These are phyloP conservation scores for Agastache rugosa DNA, from an alignment of 257 asterid genomes.

Conservation along the genomic window DNA sequence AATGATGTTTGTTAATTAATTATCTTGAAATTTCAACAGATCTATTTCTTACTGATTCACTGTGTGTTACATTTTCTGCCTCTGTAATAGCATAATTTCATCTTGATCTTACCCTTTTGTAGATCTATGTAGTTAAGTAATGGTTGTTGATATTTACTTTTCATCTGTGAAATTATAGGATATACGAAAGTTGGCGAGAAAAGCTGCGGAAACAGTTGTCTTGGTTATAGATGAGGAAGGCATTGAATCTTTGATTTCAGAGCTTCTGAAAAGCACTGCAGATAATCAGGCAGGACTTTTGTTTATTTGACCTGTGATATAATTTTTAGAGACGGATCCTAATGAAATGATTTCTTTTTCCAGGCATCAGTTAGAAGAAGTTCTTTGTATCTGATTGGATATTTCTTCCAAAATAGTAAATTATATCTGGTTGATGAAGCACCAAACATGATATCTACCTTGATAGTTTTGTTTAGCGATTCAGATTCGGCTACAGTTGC, in stretches of 20 bases:
- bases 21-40: background rate
- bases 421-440: conserved; percentile 94
- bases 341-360: conserved; percentile 33
- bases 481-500: conserved; percentile 75
- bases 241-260: conserved; percentile 75
- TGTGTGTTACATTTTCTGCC: too few relatives aligned
- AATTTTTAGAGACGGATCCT: conserved; percentile 12
- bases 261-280: conserved; percentile 86
- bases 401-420: conserved; percentile 89
- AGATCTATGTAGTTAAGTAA: background rate
- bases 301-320: conserved; percentile 32
- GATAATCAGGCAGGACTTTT: conserved; percentile 75
- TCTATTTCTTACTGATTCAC: background rate
- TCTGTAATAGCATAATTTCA: background rate
- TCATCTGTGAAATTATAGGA: conserved; percentile 52
- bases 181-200: conserved; percentile 69
- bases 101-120: background rate
- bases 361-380: conserved; percentile 86
- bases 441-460: conserved; percentile 86
- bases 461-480: conserved; percentile 86
- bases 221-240: conserved; percentile 95
- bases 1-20: background rate
- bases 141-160: conserved; percentile 24
- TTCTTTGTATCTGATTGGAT: conserved; percentile 88
- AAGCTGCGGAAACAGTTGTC: conserved; percentile 95